Base-by-base conservation (phyloP, 2,329 filamentous ascomycete species). In the Neopestalotiopsis sp. region DNA sequence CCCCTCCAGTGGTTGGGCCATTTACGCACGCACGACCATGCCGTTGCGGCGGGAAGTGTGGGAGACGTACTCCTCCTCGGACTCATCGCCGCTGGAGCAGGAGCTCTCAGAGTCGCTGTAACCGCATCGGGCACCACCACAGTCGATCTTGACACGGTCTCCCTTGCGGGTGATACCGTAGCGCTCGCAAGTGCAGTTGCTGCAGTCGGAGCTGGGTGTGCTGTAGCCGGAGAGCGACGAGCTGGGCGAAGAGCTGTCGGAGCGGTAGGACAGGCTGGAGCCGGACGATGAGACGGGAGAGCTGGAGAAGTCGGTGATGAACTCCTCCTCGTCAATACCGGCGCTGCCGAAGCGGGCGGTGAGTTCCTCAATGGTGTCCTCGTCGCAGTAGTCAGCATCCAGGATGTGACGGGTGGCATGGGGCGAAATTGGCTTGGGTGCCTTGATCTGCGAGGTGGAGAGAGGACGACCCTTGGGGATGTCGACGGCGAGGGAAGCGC, bases 131-230 rank as follows among this genome's bases (percentile, higher is more conserved):
- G 90, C 86, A 75, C 95, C 95, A 75, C 94, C 94, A 79, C 95
- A 98, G 89, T 98, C 95, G 81, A 98, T 90, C 89, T 95, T 96
- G 88, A 98, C 92, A 77, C 95, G 91, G 82, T 97, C 92, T 78
- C 95, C 94, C 81, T 92, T 91, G 84, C 94, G 93, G 73, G 95
- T 98, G 86, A 98, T 97, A 76, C 95, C 95, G 85, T 96, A 98
- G 84, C 95, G 93, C 82, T 98, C 94, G 84, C 95, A 98, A 73
- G 92, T 94, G 90, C 96, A 98, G 80, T 88, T 88, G 77, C 88
- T 91, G 83, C 90, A 90, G 77, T 92, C 92, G 66, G 92, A 94
- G 82, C 87, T 87, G 71, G 92, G 92, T 71, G 91, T 93, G 86
- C 93, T 94, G 81, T 94, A 95, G 75, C 91, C 92, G 67, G 92